A percentile compares a stretch with the other conserved stretches of the same genome.
phyloP scores from a whole-genome alignment of 345 rosid genomes.

The Acer campestre region DNA sequence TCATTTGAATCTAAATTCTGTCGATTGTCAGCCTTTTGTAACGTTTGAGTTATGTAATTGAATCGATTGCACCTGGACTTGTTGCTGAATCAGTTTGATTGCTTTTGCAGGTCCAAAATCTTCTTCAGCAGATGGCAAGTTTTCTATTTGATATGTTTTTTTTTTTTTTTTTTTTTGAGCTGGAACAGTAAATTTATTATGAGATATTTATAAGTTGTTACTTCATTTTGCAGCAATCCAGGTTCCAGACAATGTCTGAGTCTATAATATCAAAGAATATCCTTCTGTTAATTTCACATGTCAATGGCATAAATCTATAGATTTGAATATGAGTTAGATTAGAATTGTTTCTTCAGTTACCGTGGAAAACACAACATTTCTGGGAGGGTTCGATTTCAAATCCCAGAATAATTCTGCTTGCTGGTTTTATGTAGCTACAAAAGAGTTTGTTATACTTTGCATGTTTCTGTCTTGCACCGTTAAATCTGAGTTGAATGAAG shows the following conservation, averaged over 20 bases:
- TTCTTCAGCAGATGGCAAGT: slow-evolving; percentile 89
- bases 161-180: slow-evolving; percentile 5
- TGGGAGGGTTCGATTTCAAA: no score
- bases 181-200: not conserved
- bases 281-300: slow-evolving; percentile 45
- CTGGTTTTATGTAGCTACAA: no score
- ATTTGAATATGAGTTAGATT: not conserved
- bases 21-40: not conserved
- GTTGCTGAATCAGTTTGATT: slow-evolving; percentile 15
- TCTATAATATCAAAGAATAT: slow-evolving; percentile 90
- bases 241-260: slow-evolving; percentile 93
- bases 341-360: no score
- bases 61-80: not conserved
- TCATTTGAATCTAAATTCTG: not conserved
- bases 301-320: not conserved
- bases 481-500: not conserved
- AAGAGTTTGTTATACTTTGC: not conserved
- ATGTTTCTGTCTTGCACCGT: not conserved
- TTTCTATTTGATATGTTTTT: slow-evolving; percentile 15
- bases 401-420: no score
- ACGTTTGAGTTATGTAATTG: not conserved
- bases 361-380: no score
- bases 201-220: slow-evolving; percentile 12
- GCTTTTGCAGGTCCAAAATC: slow-evolving; percentile 71
- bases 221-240: slow-evolving; percentile 67